Evolutionary conservation across 78 protist genomes (phyloP).

Genomic region (Bigelowiella natans): DNA sequence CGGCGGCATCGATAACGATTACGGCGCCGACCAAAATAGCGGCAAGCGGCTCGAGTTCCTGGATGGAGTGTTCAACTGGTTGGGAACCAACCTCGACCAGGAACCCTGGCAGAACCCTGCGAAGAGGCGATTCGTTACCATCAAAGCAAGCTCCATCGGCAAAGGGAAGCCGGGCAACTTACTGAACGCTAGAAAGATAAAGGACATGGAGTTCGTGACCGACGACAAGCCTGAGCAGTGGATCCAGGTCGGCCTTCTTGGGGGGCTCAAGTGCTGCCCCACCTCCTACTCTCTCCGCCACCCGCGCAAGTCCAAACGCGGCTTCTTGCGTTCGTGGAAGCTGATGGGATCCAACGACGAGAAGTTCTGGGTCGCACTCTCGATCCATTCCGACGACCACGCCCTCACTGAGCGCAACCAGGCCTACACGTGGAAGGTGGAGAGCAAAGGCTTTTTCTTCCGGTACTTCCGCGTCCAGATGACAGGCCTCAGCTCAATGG

Average conservation of each 20-base stretch:
- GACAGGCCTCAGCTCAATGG: background rate
- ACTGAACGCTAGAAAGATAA: too few species aligned
- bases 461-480: background rate
- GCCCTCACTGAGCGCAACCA: background rate
- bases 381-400: background rate
- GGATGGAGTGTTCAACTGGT: background rate
- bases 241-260: too few species aligned
- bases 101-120: background rate
- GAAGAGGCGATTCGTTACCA: background rate
- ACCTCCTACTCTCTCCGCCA: too few species aligned
- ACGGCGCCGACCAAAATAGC: background rate
- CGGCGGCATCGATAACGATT: background rate
- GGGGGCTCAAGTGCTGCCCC: too few species aligned
- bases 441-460: background rate
- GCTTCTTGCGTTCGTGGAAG: background rate
- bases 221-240: too few species aligned
- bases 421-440: slow-evolving; percentile 1
- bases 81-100: background rate
- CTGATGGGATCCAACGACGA: slow-evolving; percentile 10
- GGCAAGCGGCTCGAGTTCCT: background rate
- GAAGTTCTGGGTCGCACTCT: background rate
- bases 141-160: too few species aligned
- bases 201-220: too few species aligned
- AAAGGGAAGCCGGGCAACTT: too few species aligned
- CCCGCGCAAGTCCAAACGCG: background rate